These are phyloP conservation scores for Oenanthe sinensis DNA, from an alignment of 129 eudicot genomes.

Conservation along the genomic window DNA sequence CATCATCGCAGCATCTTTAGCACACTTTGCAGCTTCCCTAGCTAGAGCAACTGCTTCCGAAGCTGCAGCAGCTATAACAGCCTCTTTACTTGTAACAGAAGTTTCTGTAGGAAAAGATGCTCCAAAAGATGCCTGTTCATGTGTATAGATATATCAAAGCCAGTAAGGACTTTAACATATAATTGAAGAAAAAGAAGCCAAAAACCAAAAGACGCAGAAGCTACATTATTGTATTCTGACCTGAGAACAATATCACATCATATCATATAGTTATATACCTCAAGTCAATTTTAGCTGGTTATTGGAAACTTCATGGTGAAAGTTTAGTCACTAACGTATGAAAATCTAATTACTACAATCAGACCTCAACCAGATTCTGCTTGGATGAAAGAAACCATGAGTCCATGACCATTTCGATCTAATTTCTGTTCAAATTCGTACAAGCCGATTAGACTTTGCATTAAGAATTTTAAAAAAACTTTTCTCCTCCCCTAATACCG, in stretches of 20 bases:
- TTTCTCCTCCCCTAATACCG: background rate
- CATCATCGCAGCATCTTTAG: constrained; percentile 68
- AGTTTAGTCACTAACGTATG: background rate
- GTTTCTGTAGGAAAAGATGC: constrained; percentile 39
- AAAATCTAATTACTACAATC: background rate
- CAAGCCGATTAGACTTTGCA: background rate
- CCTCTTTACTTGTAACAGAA: constrained; percentile 45
- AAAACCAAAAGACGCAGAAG: background rate
- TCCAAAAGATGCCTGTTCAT: constrained; percentile 31
- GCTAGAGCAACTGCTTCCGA: constrained; percentile 97
- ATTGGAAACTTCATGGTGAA: background rate
- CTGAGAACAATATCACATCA: background rate
- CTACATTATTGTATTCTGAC: background rate
- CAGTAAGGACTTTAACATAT: constrained; percentile 1
- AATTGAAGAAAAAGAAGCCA: background rate
- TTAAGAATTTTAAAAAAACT: background rate
- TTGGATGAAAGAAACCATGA: background rate
- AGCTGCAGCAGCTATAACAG: constrained; percentile 65
- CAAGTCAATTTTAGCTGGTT: background rate
- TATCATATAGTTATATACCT: background rate
- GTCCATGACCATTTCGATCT: background rate
- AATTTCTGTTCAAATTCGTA: background rate
- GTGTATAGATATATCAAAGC: constrained; percentile 1
- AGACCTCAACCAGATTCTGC: background rate
- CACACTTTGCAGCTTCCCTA: constrained; percentile 63